Evolutionary conservation across 139 green algal genomes (phyloP).

Genomic region (Trebouxia sp.): DNA sequence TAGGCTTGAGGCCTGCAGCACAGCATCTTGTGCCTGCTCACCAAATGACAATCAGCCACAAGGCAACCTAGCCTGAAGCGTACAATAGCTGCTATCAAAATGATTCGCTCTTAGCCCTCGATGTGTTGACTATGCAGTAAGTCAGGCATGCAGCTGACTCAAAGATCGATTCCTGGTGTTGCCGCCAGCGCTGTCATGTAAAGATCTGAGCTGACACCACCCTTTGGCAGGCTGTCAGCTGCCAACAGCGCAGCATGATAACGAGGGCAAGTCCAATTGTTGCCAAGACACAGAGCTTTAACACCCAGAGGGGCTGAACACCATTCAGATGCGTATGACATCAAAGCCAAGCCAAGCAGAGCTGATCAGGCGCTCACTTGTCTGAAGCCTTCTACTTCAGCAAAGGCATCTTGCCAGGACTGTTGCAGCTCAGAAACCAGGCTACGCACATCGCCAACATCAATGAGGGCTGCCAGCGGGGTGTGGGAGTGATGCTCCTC

Average conservation of each 20-base stretch:
- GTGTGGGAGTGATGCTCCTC: conserved; percentile 44
- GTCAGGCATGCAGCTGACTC: background rate
- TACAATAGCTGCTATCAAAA: too few species aligned
- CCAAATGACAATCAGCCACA: too few species aligned
- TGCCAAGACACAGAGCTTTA: too few species aligned
- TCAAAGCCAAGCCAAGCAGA: background rate
- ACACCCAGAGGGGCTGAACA: too few species aligned
- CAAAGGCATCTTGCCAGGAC: conserved; percentile 59
- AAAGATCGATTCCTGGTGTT: background rate
- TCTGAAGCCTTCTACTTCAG: conserved; percentile 59
- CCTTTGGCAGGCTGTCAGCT: too few species aligned
- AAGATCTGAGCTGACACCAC: too few species aligned
- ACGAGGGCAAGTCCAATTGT: background rate
- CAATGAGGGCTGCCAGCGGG: conserved; percentile 70
- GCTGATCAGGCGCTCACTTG: conserved; percentile 39
- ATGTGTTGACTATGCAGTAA: too few species aligned
- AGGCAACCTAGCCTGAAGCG: too few species aligned
- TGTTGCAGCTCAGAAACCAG: conserved; percentile 59
- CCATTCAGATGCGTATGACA: background rate
- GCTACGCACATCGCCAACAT: conserved; percentile 54
- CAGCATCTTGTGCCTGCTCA: too few species aligned
- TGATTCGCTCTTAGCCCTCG: too few species aligned
- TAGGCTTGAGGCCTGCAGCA: too few species aligned
- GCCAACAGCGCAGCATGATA: too few species aligned
- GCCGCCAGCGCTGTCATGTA: background rate